Percentiles rank a stretch among this genome's conserved stretches.
Conservation (phyloP, 306 rosid species). For the Biancaea sappan region DNA sequence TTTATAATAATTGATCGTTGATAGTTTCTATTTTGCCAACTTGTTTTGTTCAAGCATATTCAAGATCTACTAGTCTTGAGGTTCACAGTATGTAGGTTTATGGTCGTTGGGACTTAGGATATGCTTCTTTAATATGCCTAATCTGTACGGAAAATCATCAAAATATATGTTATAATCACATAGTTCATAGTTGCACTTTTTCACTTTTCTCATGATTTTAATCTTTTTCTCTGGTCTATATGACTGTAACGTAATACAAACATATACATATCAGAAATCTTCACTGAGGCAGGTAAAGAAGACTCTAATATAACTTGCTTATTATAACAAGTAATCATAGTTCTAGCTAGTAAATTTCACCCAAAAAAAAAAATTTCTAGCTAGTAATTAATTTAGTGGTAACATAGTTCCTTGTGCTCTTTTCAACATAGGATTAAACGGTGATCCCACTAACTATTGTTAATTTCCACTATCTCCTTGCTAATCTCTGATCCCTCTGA, state of each 20-base stretch:
- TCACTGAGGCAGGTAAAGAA: slow-evolving; percentile 17
- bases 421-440: background rate
- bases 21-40: slow-evolving; percentile 21
- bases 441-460: background rate
- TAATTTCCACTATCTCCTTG: slow-evolving; percentile 43
- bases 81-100: slow-evolving; percentile 21
- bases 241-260: background rate
- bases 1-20: slow-evolving; percentile 4
- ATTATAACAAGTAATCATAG: background rate
- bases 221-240: no score
- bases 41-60: slow-evolving; percentile 1
- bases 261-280: background rate
- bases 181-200: no score
- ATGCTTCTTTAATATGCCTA: slow-evolving; percentile 10
- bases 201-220: no score
- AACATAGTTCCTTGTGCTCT: slow-evolving; percentile 3
- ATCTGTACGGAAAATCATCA: no score
- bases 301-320: background rate
- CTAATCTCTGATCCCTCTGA: slow-evolving; percentile 42
- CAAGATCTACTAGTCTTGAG: slow-evolving; percentile 1
- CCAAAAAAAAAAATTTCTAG: no score
- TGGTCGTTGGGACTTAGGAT: slow-evolving; percentile 9
- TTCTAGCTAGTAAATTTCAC: background rate
- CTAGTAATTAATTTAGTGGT: background rate
- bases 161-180: no score